Evolutionary conservation across 2,329 filamentous ascomycete genomes (phyloP), one percentile per base, ranked within the genome.

Genomic region (Calonectria ilicicola): DNA sequence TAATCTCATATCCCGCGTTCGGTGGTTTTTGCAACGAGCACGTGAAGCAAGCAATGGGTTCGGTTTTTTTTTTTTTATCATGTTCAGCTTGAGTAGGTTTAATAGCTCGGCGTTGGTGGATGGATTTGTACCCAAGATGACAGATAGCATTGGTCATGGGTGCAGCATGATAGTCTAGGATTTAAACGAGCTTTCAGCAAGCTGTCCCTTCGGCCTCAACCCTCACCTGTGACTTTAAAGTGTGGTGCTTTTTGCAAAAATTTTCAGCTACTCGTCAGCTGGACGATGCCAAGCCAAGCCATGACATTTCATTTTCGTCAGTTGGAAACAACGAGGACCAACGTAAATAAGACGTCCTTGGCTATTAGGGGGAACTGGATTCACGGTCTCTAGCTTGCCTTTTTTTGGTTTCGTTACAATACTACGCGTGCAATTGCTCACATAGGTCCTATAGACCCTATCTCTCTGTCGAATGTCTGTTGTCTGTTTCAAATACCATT

Each of bases 41-140:
- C 49, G 42, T 72, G 49, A 63, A 67, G 64, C 65, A 63, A 67
- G 64, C 65, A 63, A 70, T 67, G 42, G 35, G 35, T 40, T 26
- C 6, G 26, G 32, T 15, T 60, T 60, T 60, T 60, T 26, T 40
- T 38, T 19, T 40, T 47, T 47, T 21, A 29, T 29, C 15, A 29
- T 53, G 32, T 72, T 72, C 70, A 46, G 65, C 73, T 76, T 75
- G 70, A 73, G 71, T 69, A 58, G 65, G 76, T 74, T 78, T 74
- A 69, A 75, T 72, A 80, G 77, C 77, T 80, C 69, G 78, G 78
- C 78, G 78, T 80, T 80, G 74, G 74, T 76, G 74, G 77, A 77
- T 74, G 72, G 74, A 77, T 74, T 75, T 72, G 73, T 72, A 75
- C 72, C 63, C 62, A 69, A 65, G 66, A 67, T 47, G 63, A 64